phyloP scores from a whole-genome alignment of 2,329 filamentous ascomycete species.

The Verruconis gallopava region DNA sequence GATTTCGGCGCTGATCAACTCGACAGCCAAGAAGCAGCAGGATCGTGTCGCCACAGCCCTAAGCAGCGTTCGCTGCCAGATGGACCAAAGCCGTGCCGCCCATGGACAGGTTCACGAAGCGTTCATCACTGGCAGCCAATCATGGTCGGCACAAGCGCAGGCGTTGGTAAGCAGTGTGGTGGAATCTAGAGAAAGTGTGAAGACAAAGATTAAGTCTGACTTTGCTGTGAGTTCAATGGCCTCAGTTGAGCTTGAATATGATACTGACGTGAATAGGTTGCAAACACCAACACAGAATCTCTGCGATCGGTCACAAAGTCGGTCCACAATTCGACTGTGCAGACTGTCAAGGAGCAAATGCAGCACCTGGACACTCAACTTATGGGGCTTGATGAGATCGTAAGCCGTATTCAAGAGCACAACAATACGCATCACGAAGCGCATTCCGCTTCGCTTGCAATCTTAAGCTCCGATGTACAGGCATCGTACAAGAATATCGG shows the following conservation, averaged over 20 bases:
- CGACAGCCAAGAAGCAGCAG: conserved; percentile 62
- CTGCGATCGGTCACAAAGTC: conserved; percentile 75
- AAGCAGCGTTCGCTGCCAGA: conserved; percentile 47
- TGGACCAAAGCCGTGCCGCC: conserved; percentile 49
- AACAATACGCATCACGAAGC: conserved; percentile 65
- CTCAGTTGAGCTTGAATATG: too few relatives aligned
- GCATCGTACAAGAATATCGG: conserved; percentile 60
- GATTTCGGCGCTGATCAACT: conserved; percentile 63
- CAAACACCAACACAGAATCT: conserved; percentile 67
- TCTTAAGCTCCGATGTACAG: conserved; percentile 55
- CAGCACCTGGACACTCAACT: conserved; percentile 79
- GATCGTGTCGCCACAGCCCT: conserved; percentile 54
- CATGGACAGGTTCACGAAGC: conserved; percentile 53
- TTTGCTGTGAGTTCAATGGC: conserved; percentile 65
- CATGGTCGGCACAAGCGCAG: conserved; percentile 58
- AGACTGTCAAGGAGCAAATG: conserved; percentile 82
- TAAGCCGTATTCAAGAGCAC: conserved; percentile 65
- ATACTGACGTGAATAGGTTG: conserved; percentile 44
- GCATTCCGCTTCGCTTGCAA: conserved; percentile 53
- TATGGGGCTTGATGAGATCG: conserved; percentile 79
- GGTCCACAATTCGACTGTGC: conserved; percentile 80
- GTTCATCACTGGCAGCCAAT: conserved; percentile 60
- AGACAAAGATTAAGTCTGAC: conserved; percentile 71
- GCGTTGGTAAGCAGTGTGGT: conserved; percentile 58
- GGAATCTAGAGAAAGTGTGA: conserved; percentile 63